phyloP scores from a whole-genome alignment of 352 stramenopile genomes.

The Blastocystis hominis region DNA sequence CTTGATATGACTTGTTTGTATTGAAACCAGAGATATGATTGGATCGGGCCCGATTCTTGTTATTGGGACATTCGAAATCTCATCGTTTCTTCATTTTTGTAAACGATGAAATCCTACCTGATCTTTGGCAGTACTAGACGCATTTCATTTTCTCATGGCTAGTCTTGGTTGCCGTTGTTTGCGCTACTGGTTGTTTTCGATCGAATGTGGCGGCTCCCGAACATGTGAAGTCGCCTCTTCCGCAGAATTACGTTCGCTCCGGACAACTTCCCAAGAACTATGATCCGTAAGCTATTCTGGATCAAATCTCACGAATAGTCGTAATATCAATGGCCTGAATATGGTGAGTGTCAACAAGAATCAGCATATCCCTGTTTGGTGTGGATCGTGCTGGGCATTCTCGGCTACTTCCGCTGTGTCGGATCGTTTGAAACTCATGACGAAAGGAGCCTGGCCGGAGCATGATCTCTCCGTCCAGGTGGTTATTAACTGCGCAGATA shows the following conservation, averaged over 20 bases:
- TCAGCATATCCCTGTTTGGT: slow-evolving; percentile 89
- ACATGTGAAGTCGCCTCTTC: slow-evolving; percentile 62
- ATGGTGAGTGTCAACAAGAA: slow-evolving; percentile 92
- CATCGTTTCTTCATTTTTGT: not conserved
- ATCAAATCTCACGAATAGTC: slow-evolving; percentile 43
- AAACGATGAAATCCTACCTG: slow-evolving; percentile 11
- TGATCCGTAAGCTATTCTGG: slow-evolving; percentile 62
- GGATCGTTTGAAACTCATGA: slow-evolving; percentile 63
- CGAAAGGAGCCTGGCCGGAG: slow-evolving; percentile 63
- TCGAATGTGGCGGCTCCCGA: slow-evolving; percentile 20
- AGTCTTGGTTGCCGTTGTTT: slow-evolving; percentile 24
- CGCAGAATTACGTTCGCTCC: slow-evolving; percentile 70
- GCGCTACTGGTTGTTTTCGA: not conserved
- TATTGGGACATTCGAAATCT: not conserved
- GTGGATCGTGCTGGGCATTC: slow-evolving; percentile 77
- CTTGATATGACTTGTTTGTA: slow-evolving; percentile 36
- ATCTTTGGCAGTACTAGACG: not conserved
- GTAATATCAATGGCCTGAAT: slow-evolving; percentile 80
- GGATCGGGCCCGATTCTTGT: not conserved
- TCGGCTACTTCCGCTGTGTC: slow-evolving; percentile 61
- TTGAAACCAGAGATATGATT: not conserved
- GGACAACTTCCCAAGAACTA: slow-evolving; percentile 78
- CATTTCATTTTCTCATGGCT: not conserved
- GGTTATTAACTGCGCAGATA: slow-evolving; percentile 71
- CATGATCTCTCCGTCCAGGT: slow-evolving; percentile 75